Conservation (phyloP, 148 eudicot species). For the Dysphania ambrosioides region DNA sequence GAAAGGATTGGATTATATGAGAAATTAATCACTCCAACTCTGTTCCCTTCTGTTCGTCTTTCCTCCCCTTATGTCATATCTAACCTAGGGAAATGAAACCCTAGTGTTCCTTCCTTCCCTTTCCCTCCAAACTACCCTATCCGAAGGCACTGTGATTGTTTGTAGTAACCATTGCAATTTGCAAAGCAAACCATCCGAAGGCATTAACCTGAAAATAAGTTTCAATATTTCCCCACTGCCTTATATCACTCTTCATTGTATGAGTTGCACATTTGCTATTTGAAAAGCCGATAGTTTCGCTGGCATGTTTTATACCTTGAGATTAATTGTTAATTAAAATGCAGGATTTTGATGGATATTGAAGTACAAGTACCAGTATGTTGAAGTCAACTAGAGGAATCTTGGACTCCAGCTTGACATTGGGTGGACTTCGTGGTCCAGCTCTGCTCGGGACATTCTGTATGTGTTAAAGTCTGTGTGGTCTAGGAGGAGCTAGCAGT, state of each 20-base stretch:
- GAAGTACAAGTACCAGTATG: constrained; percentile 17
- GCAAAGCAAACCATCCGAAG: too few relatives aligned
- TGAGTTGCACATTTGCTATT: neutral
- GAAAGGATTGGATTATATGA: too few relatives aligned
- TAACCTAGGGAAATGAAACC: too few relatives aligned
- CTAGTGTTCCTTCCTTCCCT: too few relatives aligned
- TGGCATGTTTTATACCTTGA: neutral
- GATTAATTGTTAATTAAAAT: neutral
- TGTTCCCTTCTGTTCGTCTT: too few relatives aligned
- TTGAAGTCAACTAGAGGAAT: constrained; percentile 7
- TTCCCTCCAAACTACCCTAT: too few relatives aligned
- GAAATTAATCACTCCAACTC: too few relatives aligned
- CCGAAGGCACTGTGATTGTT: too few relatives aligned
- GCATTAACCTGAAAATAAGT: too few relatives aligned
- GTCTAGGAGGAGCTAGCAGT: neutral
- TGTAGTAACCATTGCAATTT: too few relatives aligned
- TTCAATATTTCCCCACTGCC: too few relatives aligned
- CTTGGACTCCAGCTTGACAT: constrained; percentile 16
- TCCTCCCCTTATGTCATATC: too few relatives aligned
- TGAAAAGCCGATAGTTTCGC: neutral
- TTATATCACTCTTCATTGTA: neutral
- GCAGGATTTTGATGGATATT: constrained; percentile 12
- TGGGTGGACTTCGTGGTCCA: constrained; percentile 18
- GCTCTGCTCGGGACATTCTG: constrained; percentile 19
- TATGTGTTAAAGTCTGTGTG: constrained; percentile 16